Evolutionary conservation across 129 eudicot genomes (phyloP).

Genomic region (Chrysanthemum seticuspe): DNA sequence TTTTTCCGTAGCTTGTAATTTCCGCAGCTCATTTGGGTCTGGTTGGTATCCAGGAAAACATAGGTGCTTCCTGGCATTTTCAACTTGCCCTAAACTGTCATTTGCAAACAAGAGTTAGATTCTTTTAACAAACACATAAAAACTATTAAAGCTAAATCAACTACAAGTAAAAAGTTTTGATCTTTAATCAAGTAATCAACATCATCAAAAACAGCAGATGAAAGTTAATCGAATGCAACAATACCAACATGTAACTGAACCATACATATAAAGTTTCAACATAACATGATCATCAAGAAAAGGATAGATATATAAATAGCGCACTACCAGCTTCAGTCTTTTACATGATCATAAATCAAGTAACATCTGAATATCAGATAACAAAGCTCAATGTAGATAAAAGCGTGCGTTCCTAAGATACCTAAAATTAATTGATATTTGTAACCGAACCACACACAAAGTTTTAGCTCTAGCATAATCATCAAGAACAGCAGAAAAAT

Average conservation of each 20-base stretch:
- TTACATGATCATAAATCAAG: not conserved
- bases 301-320: too few species aligned
- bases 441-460: not conserved
- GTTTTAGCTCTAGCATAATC: conserved; percentile 7
- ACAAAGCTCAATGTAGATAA: too few species aligned
- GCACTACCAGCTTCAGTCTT: too few species aligned
- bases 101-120: conserved; percentile 18
- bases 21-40: conserved; percentile 54
- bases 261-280: too few species aligned
- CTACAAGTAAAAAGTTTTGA: not conserved
- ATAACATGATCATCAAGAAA: too few species aligned
- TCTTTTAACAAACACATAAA: not conserved
- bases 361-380: not conserved
- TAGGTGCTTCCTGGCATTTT: conserved; percentile 65
- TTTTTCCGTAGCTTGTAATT: conserved; percentile 56
- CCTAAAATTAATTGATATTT: too few species aligned
- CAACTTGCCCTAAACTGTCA: conserved; percentile 79
- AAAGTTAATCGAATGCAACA: too few species aligned
- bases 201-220: not conserved
- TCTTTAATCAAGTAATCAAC: not conserved
- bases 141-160: not conserved
- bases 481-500: not conserved
- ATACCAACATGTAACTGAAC: too few species aligned
- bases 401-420: too few species aligned
- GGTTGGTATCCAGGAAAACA: conserved; percentile 47